Percentiles rank a stretch among this genome's conserved stretches.
Conservation (phyloP, 2,329 filamentous ascomycete genomes). For the Claviceps sp. region DNA sequence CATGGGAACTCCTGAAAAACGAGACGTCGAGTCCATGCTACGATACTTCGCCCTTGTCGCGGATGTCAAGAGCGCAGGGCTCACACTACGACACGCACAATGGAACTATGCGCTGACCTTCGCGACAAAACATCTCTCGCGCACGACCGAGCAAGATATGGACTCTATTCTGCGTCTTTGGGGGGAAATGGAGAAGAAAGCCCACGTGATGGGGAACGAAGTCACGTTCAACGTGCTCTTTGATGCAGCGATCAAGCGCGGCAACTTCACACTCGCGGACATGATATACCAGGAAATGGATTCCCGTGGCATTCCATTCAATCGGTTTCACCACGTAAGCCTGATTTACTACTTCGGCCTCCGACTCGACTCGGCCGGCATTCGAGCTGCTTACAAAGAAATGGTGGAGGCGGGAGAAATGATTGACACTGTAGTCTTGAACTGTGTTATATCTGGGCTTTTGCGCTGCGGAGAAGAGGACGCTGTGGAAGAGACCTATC, state of each 20-base stretch:
- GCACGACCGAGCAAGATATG: slow-evolving; percentile 42
- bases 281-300: slow-evolving; percentile 75
- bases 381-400: slow-evolving; percentile 65
- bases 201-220: slow-evolving; percentile 49
- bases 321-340: slow-evolving; percentile 69
- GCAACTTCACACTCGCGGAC: slow-evolving; percentile 72
- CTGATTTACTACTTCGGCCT: slow-evolving; percentile 77
- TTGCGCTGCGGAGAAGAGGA: slow-evolving; percentile 61
- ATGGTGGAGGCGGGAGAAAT: slow-evolving; percentile 79
- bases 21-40: slow-evolving; percentile 51
- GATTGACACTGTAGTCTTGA: slow-evolving; percentile 75
- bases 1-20: slow-evolving; percentile 49
- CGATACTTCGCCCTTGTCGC: slow-evolving; percentile 74
- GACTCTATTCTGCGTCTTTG: slow-evolving; percentile 60
- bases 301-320: slow-evolving; percentile 50
- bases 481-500: slow-evolving; percentile 69
- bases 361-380: slow-evolving; percentile 55
- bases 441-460: slow-evolving; percentile 71
- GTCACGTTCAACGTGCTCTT: slow-evolving; percentile 94
- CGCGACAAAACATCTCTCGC: slow-evolving; percentile 56
- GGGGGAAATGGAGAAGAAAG: slow-evolving; percentile 75
- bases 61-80: slow-evolving; percentile 63
- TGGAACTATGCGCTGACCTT: slow-evolving; percentile 82
- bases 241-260: slow-evolving; percentile 72
- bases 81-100: slow-evolving; percentile 52